Base-by-base conservation (phyloP, 1,139 yeast genomes). In the Zygoascus hellenicus region DNA sequence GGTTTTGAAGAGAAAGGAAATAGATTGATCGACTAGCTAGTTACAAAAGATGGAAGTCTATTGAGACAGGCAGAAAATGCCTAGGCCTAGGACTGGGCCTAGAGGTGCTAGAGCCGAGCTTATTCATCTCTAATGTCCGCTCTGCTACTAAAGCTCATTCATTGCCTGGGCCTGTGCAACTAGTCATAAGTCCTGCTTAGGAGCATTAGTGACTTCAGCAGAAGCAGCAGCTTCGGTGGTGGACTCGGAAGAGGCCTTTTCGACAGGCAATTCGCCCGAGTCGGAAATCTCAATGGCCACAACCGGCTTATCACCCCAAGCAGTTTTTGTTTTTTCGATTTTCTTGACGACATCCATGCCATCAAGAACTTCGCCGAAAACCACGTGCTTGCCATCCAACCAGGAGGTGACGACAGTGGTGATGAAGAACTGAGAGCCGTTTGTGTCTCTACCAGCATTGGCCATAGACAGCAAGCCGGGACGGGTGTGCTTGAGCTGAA, bases 371-470 rank as follows among this genome's bases (percentile, higher is more conserved):
- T 89, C 96, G 70, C 97, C 97, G 62, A 88, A 89, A 48, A 89
- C 97, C 68, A 89, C 96, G 76, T 89, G 97, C 71, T 80, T 81
- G 63, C 96, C 96, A 66, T 89, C 95, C 69, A 89, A 79, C 96
- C 96, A 88, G 53, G 87, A 77, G 62, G 92, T 82, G 58, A 83
- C 78, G 45, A 86, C 96, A 51, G 96, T 89, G 70, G 97, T 89
- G 69, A 89, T 83, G 76, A 89, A 89, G 72, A 89, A 89, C 72
- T 89, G 97, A 41, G 96, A 87, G 48, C 97, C 97, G 68, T 89
- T 89, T 73, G 96, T 87, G 80, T 89, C 83, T 66, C 84, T 88
- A 65, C 97, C 97, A 58, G 96, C 94, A 66, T 89, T 89, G 63
- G 97, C 97, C 97, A 89, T 89, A 54, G 95, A 85, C 68, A 89